Conservation (phyloP, 2,329 filamentous ascomycete genomes). For the Phaeosphaeriaceae sp. region DNA sequence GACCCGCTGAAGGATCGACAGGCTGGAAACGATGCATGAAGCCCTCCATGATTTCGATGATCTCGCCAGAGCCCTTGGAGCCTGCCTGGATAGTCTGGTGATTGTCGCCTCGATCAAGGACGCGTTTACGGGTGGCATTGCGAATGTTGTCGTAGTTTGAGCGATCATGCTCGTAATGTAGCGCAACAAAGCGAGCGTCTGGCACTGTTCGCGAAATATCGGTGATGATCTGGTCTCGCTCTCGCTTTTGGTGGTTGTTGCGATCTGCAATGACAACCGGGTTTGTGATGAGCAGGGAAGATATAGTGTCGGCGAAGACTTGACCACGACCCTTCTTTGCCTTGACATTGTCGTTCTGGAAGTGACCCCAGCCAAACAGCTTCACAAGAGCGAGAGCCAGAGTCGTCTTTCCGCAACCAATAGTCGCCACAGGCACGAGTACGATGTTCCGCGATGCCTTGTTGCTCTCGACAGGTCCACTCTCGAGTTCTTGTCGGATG, state of each 20-base stretch:
- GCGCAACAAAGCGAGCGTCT: constrained; percentile 77
- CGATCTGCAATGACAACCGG: constrained; percentile 87
- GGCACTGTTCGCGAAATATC: constrained; percentile 72
- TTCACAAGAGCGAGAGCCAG: constrained; percentile 81
- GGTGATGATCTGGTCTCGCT: constrained; percentile 85
- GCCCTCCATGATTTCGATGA: constrained; percentile 91
- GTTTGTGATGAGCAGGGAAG: constrained; percentile 68
- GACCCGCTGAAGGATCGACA: constrained; percentile 69
- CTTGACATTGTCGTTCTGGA: constrained; percentile 96
- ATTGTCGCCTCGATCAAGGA: constrained; percentile 88
- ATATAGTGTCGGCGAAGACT: constrained; percentile 76
- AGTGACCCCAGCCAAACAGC: constrained; percentile 89
- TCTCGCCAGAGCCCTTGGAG: constrained; percentile 75
- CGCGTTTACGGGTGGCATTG: constrained; percentile 76
- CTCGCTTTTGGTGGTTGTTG: constrained; percentile 90
- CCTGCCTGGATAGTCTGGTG: constrained; percentile 95
- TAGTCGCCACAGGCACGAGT: constrained; percentile 88
- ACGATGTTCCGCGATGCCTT: constrained; percentile 74
- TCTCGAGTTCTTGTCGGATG: constrained; percentile 74
- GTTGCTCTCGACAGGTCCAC: constrained; percentile 58
- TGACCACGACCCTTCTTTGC: constrained; percentile 77
- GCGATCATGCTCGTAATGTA: constrained; percentile 85
- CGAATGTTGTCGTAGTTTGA: constrained; percentile 74
- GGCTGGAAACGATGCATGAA: constrained; percentile 89
- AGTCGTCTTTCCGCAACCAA: constrained; percentile 97